Evolutionary conservation across 164 flowering plant genomes (phyloP).

Genomic region (Sedum album): DNA sequence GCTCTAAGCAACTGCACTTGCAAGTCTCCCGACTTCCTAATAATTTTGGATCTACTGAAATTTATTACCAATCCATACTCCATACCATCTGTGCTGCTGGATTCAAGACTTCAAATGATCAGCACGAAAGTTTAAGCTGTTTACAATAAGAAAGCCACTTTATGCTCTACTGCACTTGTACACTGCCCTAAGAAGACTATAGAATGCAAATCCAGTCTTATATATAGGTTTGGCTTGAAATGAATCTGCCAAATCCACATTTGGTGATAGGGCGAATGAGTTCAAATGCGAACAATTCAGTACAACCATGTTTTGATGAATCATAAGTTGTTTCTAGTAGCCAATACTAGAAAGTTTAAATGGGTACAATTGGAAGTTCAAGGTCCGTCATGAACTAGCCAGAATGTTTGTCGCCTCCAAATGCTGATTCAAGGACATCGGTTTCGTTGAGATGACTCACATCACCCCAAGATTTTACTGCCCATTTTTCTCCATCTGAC

Average conservation of each 20-base stretch:
- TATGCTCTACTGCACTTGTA: too few relatives aligned
- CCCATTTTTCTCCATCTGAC: conserved; percentile 50
- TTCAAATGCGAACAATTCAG: background rate
- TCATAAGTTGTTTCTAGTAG: background rate
- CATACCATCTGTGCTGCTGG: background rate
- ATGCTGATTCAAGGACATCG: conserved; percentile 48
- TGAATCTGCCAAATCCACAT: background rate
- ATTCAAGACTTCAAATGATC: background rate
- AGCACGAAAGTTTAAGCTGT: background rate
- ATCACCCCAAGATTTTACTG: conserved; percentile 58
- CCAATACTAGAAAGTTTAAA: background rate
- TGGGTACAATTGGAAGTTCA: background rate
- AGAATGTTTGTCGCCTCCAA: conserved; percentile 72
- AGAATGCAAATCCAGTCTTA: background rate
- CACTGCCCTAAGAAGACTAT: background rate
- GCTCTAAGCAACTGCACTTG: background rate
- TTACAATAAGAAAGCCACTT: background rate
- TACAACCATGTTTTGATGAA: background rate
- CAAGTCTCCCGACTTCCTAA: too few relatives aligned
- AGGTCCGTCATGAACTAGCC: conserved; percentile 32
- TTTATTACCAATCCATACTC: background rate
- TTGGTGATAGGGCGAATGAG: background rate
- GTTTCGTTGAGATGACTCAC: conserved; percentile 59
- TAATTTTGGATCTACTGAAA: background rate
- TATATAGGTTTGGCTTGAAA: background rate